These are phyloP conservation scores for Mesembryanthemum crystallinum DNA, from an alignment of 148 eudicot species.

Conservation along the genomic window DNA sequence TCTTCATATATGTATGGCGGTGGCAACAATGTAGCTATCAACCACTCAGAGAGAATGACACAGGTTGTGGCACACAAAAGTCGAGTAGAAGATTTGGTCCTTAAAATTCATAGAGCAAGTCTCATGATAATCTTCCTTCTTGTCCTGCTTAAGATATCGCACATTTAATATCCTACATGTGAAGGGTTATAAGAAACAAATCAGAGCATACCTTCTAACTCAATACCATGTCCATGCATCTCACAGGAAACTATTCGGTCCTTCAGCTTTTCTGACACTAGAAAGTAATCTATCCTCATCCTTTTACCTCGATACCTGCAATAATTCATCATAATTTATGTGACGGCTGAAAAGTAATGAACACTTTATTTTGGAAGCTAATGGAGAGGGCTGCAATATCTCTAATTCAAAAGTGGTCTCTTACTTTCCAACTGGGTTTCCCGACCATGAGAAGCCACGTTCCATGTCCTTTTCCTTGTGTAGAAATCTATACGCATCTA, in stretches of 20 bases:
- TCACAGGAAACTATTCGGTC: slow-evolving; percentile 71
- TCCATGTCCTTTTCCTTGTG: slow-evolving; percentile 90
- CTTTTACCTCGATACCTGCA: slow-evolving; percentile 95
- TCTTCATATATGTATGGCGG: no score
- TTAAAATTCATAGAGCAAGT: neutral
- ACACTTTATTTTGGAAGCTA: neutral
- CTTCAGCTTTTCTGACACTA: slow-evolving; percentile 65
- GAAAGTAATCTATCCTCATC: slow-evolving; percentile 91
- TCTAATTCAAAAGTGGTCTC: slow-evolving; percentile 13
- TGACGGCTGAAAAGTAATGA: slow-evolving; percentile 1
- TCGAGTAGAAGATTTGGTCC: no score
- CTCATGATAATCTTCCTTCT: neutral
- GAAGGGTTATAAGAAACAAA: neutral
- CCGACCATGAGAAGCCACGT: slow-evolving; percentile 95
- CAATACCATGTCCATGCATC: slow-evolving; percentile 89
- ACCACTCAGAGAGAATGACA: no score
- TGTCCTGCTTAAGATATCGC: neutral
- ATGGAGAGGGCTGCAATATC: neutral
- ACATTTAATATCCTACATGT: neutral
- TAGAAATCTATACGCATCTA: slow-evolving; percentile 83
- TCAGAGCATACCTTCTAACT: slow-evolving; percentile 60
- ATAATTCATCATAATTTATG: neutral
- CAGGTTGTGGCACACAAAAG: no score
- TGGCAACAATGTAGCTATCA: no score
- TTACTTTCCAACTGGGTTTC: slow-evolving; percentile 92